phyloP scores from a whole-genome alignment of 441 rosid genomes.

The Euphorbia celastroides region DNA sequence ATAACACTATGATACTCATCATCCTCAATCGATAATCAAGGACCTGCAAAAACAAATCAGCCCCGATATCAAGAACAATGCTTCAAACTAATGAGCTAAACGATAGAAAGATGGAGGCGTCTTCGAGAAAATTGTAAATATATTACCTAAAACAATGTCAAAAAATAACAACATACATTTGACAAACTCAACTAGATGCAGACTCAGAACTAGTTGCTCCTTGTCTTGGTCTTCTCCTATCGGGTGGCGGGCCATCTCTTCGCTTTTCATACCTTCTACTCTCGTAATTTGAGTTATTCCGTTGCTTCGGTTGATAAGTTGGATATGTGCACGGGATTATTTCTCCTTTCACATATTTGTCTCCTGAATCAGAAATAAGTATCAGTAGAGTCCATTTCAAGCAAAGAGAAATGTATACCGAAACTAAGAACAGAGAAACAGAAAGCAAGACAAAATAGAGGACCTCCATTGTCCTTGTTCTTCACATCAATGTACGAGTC shows the following conservation, averaged over 20 bases:
- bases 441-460: too few species aligned
- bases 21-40: too few species aligned
- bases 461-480: conserved; percentile 95
- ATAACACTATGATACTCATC: too few species aligned
- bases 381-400: too few species aligned
- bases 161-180: neutral
- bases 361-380: conserved; percentile 34
- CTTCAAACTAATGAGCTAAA: too few species aligned
- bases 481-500: conserved; percentile 87
- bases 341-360: conserved; percentile 85
- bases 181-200: conserved; percentile 25
- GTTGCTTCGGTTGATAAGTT: conserved; percentile 78
- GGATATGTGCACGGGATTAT: conserved; percentile 81
- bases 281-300: conserved; percentile 46
- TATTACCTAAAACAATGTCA: too few species aligned
- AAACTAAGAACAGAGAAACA: too few species aligned
- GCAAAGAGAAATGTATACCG: too few species aligned
- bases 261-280: conserved; percentile 65
- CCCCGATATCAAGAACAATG: too few species aligned
- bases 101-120: too few species aligned
- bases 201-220: conserved; percentile 43
- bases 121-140: too few species aligned
- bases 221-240: conserved; percentile 49
- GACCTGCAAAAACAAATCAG: too few species aligned
- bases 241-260: conserved; percentile 78